Percentiles rank a stretch among this genome's conserved stretches.
Evolutionary conservation across 129 eudicot genomes (phyloP).

Genomic region (Gnaphalium uliginosum): DNA sequence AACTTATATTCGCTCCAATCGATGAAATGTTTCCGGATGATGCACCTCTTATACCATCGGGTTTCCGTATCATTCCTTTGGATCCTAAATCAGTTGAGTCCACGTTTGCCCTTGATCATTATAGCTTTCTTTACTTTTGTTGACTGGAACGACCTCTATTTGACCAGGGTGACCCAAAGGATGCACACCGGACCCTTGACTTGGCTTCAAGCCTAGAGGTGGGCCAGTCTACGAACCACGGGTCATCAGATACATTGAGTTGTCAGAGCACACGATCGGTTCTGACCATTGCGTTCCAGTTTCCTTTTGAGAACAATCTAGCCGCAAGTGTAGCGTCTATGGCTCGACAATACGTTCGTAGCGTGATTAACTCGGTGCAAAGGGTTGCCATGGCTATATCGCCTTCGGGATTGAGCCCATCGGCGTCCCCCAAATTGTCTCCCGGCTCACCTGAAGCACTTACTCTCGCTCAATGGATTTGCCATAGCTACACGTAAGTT

Average conservation of each 20-base stretch:
- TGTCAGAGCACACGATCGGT: constrained; percentile 63
- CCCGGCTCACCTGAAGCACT: constrained; percentile 89
- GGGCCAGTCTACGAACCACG: constrained; percentile 56
- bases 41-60: constrained; percentile 87
- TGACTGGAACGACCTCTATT: constrained; percentile 6
- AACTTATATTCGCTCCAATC: constrained; percentile 94
- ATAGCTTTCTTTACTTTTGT: not conserved
- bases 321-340: constrained; percentile 87
- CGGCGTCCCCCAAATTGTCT: constrained; percentile 61
- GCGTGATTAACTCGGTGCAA: constrained; percentile 89
- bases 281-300: constrained; percentile 88
- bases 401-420: constrained; percentile 69
- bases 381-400: constrained; percentile 95
- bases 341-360: constrained; percentile 96
- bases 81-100: constrained; percentile 92
- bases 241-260: constrained; percentile 38
- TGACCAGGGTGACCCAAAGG: constrained; percentile 61
- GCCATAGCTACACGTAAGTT: constrained; percentile 86
- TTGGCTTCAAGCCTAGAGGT: constrained; percentile 95
- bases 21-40: constrained; percentile 97
- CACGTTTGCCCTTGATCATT: not conserved
- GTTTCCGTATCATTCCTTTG: constrained; percentile 86
- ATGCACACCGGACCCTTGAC: constrained; percentile 77
- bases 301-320: constrained; percentile 82
- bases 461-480: constrained; percentile 88